Evolutionary conservation across 441 rosid genomes (phyloP).

Genomic region (Erysimum cheiri): DNA sequence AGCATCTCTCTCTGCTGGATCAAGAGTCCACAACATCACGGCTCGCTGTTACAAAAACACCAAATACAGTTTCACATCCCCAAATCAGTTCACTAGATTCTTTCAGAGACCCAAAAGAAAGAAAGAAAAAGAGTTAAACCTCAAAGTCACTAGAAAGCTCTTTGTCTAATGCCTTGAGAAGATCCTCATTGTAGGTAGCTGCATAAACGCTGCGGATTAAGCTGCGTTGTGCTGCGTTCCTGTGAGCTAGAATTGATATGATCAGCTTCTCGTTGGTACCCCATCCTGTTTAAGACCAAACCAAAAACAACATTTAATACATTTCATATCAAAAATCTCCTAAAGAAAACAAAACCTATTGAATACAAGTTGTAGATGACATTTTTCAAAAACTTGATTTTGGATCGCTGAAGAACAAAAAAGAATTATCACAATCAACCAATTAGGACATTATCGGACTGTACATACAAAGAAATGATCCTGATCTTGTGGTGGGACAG

Average conservation of each 20-base stretch:
- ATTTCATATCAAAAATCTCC: neutral
- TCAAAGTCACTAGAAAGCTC: conserved; percentile 87
- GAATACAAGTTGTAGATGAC: neutral
- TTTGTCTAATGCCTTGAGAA: conserved; percentile 71
- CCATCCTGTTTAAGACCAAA: conserved; percentile 71
- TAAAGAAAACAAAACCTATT: neutral
- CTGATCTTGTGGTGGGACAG: conserved; percentile 1
- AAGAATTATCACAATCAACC: neutral
- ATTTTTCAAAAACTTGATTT: neutral
- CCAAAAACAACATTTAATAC: neutral
- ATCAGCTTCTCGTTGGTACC: conserved; percentile 80
- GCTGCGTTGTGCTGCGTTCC: conserved; percentile 73
- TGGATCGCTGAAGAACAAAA: neutral
- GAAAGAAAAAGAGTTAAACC: conserved; percentile 47
- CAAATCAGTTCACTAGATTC: conserved; percentile 7
- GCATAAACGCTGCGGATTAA: conserved; percentile 62
- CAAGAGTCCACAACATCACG: conserved; percentile 75
- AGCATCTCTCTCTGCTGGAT: conserved; percentile 84
- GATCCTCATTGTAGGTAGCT: conserved; percentile 78
- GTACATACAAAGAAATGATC: conserved; percentile 1
- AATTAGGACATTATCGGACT: neutral
- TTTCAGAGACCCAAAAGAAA: neutral
- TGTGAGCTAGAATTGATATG: conserved; percentile 79
- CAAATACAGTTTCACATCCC: neutral
- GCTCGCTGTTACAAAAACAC: conserved; percentile 50